Conservation (phyloP, 2,329 filamentous ascomycete genomes). For the Talaromyces funiculosus region DNA sequence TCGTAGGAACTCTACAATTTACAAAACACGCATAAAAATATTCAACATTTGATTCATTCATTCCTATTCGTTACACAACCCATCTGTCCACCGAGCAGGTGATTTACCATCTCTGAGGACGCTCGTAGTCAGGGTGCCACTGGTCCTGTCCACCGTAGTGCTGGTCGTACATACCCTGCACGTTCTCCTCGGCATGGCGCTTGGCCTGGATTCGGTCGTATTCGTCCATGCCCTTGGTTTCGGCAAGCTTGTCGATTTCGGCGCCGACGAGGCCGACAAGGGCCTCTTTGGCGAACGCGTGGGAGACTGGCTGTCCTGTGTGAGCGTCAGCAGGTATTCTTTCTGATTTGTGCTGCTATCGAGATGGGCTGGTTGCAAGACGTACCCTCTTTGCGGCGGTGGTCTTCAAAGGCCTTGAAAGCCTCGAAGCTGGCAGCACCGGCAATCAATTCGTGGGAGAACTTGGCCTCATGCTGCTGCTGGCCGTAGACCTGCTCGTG, state of each 20-base stretch:
- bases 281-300: conserved; percentile 72
- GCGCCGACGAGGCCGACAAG: conserved; percentile 66
- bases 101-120: conserved; percentile 16
- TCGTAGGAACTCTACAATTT: not conserved
- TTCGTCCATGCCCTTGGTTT: conserved; percentile 62
- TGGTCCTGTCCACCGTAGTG: conserved; percentile 52
- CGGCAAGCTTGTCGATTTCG: conserved; percentile 70
- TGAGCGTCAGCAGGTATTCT: not conserved
- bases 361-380: not conserved
- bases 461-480: conserved; percentile 51
- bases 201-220: conserved; percentile 55
- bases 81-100: not conserved
- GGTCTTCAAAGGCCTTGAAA: conserved; percentile 74
- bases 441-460: conserved; percentile 68
- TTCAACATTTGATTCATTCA: not conserved
- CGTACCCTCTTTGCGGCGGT: conserved; percentile 63
- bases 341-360: not conserved
- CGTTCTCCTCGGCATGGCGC: conserved; percentile 54
- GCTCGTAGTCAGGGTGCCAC: conserved; percentile 46
- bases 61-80: not conserved
- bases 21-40: not conserved
- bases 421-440: conserved; percentile 72
- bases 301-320: conserved; percentile 64
- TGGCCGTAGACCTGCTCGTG: conserved; percentile 53
- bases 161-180: conserved; percentile 56